Base-by-base conservation (phyloP, 345 rosid genomes). In the Lumnitzera racemosa region DNA sequence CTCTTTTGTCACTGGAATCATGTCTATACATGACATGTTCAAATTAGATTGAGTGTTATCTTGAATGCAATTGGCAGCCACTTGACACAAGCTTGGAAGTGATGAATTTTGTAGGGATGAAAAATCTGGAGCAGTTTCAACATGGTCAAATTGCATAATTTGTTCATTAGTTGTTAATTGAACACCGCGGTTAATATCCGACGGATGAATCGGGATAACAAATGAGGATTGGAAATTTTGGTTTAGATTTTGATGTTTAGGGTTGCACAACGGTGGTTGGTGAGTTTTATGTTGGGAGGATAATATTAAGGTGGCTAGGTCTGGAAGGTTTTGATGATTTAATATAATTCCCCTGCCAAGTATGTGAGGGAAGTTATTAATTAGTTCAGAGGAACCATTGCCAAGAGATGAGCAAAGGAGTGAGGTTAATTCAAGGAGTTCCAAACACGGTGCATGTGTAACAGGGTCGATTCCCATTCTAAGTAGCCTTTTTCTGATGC, bases 401-500 rank as follows among this genome's bases (percentile, higher is more conserved):
- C 24, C 15, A 12, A 62, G 61, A 27, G 67, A 27, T 31, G 79
- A 75, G 46, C 56, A 55, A 43, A 76, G 58, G 53, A 56, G 14
- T 9, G 81, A 67, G 62, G 55, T 57, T 24, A 70, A 70, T 13
- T 67, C 67, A 51, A 67, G 69, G 55, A 73, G 64, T 61, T 85
- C 90, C 9, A 90, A 72, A 13, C 87, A 84, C 23, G 96, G 95
- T 47, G 59, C 66, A 49, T 91, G 98, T 46, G 98, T 91, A 0
- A 80, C 79, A 9, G 98, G 98, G 58, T 91, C 98, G 14, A 91
- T 88, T 47, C 98, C 96, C 94, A 86, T 82, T 61, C 82, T 75
- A 2, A 86, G 23, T 2, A 91, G 82, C 50, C 68, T 82, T 64
- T 86, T 90, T 75, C 73, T 88, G 68, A 90, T 82, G 77, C 75